Conservation (phyloP, 2,329 filamentous ascomycete genomes). For the Aspergillus bombycis region DNA sequence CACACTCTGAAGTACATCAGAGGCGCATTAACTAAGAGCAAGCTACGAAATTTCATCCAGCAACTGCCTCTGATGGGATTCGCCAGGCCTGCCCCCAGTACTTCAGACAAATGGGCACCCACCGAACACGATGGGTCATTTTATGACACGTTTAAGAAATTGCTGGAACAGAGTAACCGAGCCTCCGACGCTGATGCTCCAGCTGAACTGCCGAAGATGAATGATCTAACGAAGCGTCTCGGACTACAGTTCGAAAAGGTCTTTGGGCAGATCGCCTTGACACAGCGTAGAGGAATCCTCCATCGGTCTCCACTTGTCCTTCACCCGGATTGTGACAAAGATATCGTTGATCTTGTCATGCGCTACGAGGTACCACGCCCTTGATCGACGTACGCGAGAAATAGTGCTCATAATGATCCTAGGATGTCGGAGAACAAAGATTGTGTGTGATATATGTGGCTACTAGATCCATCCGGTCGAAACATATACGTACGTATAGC, state of each 20-base stretch:
- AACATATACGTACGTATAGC: constrained; percentile 34
- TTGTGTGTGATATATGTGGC: constrained; percentile 39
- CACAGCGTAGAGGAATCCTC: constrained; percentile 68
- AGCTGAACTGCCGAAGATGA: constrained; percentile 62
- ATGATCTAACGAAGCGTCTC: constrained; percentile 65
- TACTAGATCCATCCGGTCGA: constrained; percentile 35
- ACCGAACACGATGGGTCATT: constrained; percentile 43
- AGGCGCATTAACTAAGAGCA: constrained; percentile 67
- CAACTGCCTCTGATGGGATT: constrained; percentile 41
- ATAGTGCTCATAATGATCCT: constrained; percentile 10
- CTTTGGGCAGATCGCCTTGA: constrained; percentile 70
- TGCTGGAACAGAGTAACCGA: constrained; percentile 56
- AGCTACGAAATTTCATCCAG: constrained; percentile 62
- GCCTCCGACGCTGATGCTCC: constrained; percentile 52
- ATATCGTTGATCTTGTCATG: constrained; percentile 62
- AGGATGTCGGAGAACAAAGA: constrained; percentile 30
- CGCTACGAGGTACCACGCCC: constrained; percentile 47
- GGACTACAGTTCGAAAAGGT: constrained; percentile 61
- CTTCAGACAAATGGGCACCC: constrained; percentile 44
- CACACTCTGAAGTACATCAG: constrained; percentile 79
- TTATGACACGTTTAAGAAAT: constrained; percentile 52
- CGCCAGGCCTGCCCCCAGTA: constrained; percentile 42
- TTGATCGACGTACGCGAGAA: not conserved
- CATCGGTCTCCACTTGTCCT: constrained; percentile 62
- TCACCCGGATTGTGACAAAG: constrained; percentile 42